phyloP scores from a whole-genome alignment of 2,329 filamentous ascomycete genomes.

The Fusarium sarcochroum region DNA sequence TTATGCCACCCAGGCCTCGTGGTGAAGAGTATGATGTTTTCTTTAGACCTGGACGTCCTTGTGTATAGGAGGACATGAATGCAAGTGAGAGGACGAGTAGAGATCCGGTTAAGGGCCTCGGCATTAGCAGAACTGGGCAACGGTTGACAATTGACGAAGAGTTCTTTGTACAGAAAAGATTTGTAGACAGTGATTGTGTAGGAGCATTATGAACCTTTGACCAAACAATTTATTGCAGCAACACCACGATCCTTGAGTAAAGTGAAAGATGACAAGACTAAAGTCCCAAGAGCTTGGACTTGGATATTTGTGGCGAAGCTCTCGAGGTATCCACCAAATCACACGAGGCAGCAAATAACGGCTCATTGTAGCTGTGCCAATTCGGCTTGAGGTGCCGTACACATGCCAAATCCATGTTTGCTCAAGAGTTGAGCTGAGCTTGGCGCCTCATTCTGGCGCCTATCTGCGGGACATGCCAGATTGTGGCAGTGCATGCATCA shows the following conservation, averaged over 20 bases:
- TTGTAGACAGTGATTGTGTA: too few relatives aligned
- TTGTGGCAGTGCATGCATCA: constrained; percentile 32
- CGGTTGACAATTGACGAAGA: too few relatives aligned
- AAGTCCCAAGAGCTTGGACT: constrained; percentile 21
- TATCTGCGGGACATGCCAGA: neutral
- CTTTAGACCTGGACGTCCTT: neutral
- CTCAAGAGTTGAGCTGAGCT: constrained; percentile 14
- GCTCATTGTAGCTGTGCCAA: constrained; percentile 20
- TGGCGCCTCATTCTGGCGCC: constrained; percentile 6
- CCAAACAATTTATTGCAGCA: too few relatives aligned
- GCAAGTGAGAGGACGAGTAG: too few relatives aligned
- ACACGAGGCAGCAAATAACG: constrained; percentile 35
- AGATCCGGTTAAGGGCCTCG: too few relatives aligned
- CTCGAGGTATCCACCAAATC: constrained; percentile 31
- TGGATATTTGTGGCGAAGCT: constrained; percentile 40
- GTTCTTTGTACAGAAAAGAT: too few relatives aligned
- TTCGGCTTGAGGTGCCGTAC: constrained; percentile 33
- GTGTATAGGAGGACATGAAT: too few relatives aligned
- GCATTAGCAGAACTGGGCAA: too few relatives aligned
- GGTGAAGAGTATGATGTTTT: constrained; percentile 5
- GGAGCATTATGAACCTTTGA: too few relatives aligned
- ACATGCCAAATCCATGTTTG: constrained; percentile 10
- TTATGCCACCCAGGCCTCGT: neutral
- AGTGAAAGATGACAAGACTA: constrained; percentile 12
- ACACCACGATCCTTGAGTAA: neutral